Evolutionary conservation across 345 rosid species (phyloP), one percentile per base, ranked within the genome.

Genomic region (Arabidopsis thaliana): DNA sequence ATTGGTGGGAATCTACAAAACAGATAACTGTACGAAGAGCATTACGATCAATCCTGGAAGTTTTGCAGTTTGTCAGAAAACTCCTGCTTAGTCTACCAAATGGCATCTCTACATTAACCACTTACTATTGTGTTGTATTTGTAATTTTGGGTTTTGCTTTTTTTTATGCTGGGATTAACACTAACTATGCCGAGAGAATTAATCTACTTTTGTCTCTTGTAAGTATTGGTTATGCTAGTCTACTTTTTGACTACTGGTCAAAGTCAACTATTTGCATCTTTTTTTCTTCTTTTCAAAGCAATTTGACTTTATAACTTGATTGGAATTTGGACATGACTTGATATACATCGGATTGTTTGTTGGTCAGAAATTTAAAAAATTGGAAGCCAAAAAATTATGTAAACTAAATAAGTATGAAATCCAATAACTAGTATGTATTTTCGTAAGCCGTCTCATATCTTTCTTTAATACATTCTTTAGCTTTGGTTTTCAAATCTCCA

Each of bases 11-110:
- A 95, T 95, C 73, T 92, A 92, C 82, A 95, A 95, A 81, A 92
- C 99, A 4, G 98, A 92, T 79, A 92, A 95, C 63, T 95, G 99
- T 78, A 92, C 99, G 0, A 92, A 95, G 82, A 92, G 99, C 84
- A 95, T 92, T 34, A 92, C 99, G 58, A 95, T 95, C 37, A 87
- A 90, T 28, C 99, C 99, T 28, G 30, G 30, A 28, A 28, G 30
- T 28, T 28, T 28, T 28, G 30, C 30, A 28, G 30, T 28, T 28
- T 28, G 30, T 28, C 30, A 85, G 73, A 83, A 89, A n/a, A 87
- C 84, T 48, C 2, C 69, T 50, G 77, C 78, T 8, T 72, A 78
- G 69, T 65, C 23, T 75, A 44, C 62, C 23, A 33, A 52, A 16
- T 37, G 6, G 30, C 3, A 24, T 22, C 58, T 46, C 59, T 59